These are phyloP conservation scores for Musa beccarii DNA, from an alignment of 176 grass and related monocot species.

Conservation along the genomic window DNA sequence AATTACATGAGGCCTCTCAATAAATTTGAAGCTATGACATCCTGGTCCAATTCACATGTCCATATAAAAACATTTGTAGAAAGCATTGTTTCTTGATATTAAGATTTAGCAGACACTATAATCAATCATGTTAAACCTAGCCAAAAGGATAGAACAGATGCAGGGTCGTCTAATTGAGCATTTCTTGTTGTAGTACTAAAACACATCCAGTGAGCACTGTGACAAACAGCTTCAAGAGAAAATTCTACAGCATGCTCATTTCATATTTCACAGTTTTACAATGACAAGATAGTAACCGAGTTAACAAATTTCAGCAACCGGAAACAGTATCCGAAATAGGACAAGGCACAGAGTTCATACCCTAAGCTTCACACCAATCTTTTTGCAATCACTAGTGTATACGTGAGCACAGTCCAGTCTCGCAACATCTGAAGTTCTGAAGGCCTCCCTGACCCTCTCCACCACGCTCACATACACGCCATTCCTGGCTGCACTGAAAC, in stretches of 20 bases:
- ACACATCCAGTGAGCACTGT: not conserved
- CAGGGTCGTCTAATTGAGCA: too few species aligned
- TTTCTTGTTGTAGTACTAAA: not conserved
- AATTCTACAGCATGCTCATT: not conserved
- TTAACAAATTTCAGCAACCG: not conserved
- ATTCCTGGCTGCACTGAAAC: slow-evolving; percentile 62
- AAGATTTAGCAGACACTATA: too few species aligned
- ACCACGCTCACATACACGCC: slow-evolving; percentile 77
- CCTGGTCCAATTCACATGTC: too few species aligned
- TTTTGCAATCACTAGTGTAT: slow-evolving; percentile 71
- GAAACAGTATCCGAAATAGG: not conserved
- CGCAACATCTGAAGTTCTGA: slow-evolving; percentile 53
- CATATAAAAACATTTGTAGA: too few species aligned
- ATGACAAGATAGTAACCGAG: not conserved
- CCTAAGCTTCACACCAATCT: slow-evolving; percentile 91
- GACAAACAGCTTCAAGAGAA: not conserved
- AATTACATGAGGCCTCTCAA: not conserved
- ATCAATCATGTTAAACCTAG: too few species aligned
- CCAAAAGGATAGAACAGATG: too few species aligned
- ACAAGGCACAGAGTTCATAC: slow-evolving; percentile 29
- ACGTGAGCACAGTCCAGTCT: slow-evolving; percentile 76
- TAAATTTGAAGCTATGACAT: too few species aligned
- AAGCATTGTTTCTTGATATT: too few species aligned
- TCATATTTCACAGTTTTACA: not conserved
- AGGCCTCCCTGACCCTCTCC: slow-evolving; percentile 64